Evolutionary conservation across 2,329 filamentous ascomycete genomes (phyloP).

Genomic region (Botryotinia calthae): DNA sequence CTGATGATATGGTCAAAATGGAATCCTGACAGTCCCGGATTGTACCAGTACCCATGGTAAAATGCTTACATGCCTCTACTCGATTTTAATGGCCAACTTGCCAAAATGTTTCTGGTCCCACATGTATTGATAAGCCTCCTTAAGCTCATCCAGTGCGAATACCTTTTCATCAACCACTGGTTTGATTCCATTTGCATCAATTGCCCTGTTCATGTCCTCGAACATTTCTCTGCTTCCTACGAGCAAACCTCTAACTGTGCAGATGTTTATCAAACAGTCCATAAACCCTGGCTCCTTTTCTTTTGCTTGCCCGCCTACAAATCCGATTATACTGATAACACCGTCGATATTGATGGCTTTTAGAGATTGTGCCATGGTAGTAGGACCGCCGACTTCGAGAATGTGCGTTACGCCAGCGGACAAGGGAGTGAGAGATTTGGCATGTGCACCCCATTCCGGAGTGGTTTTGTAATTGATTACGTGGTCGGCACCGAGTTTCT

Average conservation of each 20-base stretch:
- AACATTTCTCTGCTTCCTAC: conserved; percentile 49
- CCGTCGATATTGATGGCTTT: conserved; percentile 44
- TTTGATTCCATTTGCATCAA: conserved; percentile 47
- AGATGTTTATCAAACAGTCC: conserved; percentile 37
- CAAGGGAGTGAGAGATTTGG: conserved; percentile 40
- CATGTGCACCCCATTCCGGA: conserved; percentile 43
- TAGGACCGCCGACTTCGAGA: conserved; percentile 45
- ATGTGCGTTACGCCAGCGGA: conserved; percentile 44
- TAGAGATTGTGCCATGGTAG: conserved; percentile 43
- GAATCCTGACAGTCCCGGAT: not conserved
- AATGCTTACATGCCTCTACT: not conserved
- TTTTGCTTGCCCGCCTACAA: conserved; percentile 36
- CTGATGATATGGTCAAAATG: not conserved
- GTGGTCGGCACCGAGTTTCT: conserved; percentile 44
- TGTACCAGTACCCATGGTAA: not conserved
- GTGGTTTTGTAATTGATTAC: conserved; percentile 46
- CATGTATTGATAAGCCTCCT: conserved; percentile 50
- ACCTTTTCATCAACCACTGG: conserved; percentile 48
- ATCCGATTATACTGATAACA: conserved; percentile 43
- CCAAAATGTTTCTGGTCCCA: conserved; percentile 44
- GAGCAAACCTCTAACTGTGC: conserved; percentile 48
- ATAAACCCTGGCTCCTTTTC: conserved; percentile 35
- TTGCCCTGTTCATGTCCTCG: conserved; percentile 51
- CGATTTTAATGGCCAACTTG: conserved; percentile 20
- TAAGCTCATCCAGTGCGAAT: conserved; percentile 47